Conservation (phyloP, 495 filamentous ascomycete genomes). For the Saxophila tyrrhenica region DNA sequence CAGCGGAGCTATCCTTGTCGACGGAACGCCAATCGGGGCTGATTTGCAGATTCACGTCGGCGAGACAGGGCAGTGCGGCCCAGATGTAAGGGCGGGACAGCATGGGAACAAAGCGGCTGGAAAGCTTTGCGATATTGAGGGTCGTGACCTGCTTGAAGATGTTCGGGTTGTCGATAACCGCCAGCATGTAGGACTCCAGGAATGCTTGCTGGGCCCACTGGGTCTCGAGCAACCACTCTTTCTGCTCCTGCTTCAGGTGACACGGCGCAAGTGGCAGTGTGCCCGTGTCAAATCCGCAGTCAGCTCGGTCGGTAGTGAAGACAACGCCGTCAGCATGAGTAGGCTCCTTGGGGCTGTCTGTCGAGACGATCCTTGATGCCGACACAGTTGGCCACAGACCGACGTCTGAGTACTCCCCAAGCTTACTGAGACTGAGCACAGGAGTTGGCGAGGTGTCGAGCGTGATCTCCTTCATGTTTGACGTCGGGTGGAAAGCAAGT, state of each 20-base stretch:
- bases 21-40: conserved; percentile 45
- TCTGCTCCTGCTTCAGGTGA: conserved; percentile 35
- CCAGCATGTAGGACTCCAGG: conserved; percentile 42
- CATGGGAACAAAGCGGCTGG: conserved; percentile 35
- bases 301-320: not conserved
- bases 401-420: conserved; percentile 8
- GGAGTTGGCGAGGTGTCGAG: conserved; percentile 2
- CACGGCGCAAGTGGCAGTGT: conserved; percentile 19
- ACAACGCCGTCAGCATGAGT: no score
- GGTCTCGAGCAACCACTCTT: conserved; percentile 46
- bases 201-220: conserved; percentile 49
- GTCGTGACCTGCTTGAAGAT: conserved; percentile 35
- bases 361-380: not conserved
- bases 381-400: conserved; percentile 6
- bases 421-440: no score
- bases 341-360: not conserved
- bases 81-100: conserved; percentile 42
- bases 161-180: conserved; percentile 38
- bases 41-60: conserved; percentile 35
- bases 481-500: not conserved
- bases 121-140: conserved; percentile 42
- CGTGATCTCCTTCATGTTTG: conserved; percentile 18
- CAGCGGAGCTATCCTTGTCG: conserved; percentile 28
- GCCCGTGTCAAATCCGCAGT: not conserved
- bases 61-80: conserved; percentile 35